Evolutionary conservation across 2,329 filamentous ascomycete genomes (phyloP).

Genomic region (Cryphonectria japonica): DNA sequence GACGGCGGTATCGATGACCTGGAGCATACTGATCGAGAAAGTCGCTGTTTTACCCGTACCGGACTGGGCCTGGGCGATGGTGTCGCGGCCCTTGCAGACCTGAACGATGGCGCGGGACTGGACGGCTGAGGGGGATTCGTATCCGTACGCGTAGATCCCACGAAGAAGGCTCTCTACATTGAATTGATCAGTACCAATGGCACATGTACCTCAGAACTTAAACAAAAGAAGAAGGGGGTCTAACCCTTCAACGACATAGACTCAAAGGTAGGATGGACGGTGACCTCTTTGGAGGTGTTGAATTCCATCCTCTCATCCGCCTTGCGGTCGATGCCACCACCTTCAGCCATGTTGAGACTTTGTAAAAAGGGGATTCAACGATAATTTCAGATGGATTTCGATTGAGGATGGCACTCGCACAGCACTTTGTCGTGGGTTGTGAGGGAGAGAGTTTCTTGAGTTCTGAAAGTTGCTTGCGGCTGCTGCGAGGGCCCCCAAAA

Average conservation of each 20-base stretch:
- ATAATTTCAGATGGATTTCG: slow-evolving; percentile 39
- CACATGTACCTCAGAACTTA: background rate
- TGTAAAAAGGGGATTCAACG: slow-evolving; percentile 51
- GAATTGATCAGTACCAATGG: slow-evolving; percentile 20
- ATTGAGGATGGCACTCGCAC: background rate
- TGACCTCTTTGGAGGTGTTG: slow-evolving; percentile 96
- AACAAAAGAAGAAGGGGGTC: slow-evolving; percentile 26
- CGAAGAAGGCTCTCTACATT: slow-evolving; percentile 83
- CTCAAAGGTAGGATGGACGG: slow-evolving; percentile 90
- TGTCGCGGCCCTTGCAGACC: slow-evolving; percentile 98
- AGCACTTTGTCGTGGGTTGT: slow-evolving; percentile 15
- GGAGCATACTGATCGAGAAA: slow-evolving; percentile 98
- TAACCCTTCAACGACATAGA: slow-evolving; percentile 90
- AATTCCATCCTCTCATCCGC: slow-evolving; percentile 98
- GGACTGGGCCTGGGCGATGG: slow-evolving; percentile 96
- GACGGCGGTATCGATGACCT: slow-evolving; percentile 94
- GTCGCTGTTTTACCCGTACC: slow-evolving; percentile 99
- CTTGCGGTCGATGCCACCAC: slow-evolving; percentile 78
- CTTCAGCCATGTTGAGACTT: slow-evolving; percentile 79
- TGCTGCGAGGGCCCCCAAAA: slow-evolving; percentile 16
- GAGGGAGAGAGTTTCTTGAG: background rate
- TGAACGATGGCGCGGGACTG: slow-evolving; percentile 98
- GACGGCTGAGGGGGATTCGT: slow-evolving; percentile 96
- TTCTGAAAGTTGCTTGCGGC: slow-evolving; percentile 12
- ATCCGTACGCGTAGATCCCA: slow-evolving; percentile 97